Conservation (phyloP, 2,329 filamentous ascomycete genomes). For the Penicillium sp. region DNA sequence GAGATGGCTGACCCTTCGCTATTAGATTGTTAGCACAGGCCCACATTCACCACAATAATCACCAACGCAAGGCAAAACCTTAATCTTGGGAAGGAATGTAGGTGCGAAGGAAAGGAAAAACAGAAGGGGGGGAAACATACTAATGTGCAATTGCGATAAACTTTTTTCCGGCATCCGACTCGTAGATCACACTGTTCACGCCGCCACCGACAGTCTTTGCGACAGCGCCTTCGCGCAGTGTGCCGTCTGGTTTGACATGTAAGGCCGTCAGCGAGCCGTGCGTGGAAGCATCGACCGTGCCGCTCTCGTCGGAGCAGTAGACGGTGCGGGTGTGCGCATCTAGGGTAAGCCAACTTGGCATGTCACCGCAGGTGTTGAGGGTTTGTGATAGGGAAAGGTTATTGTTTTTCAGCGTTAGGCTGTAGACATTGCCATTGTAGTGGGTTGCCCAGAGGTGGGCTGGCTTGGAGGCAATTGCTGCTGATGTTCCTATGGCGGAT, state of each 20-base stretch:
- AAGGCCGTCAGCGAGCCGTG: conserved; percentile 34
- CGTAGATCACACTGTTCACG: conserved; percentile 36
- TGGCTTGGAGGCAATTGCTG: not conserved
- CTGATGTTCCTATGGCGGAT: not conserved
- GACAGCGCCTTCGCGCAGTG: conserved; percentile 22
- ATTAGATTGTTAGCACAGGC: conserved; percentile 4
- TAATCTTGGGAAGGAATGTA: not conserved
- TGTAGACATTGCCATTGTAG: conserved; percentile 25
- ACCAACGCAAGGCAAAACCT: not conserved
- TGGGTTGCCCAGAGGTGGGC: conserved; percentile 23
- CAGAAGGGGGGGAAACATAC: conserved; percentile 31
- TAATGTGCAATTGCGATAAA: conserved; percentile 41
- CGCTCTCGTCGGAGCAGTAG: conserved; percentile 39
- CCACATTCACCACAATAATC: not conserved
- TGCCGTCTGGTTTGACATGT: conserved; percentile 17
- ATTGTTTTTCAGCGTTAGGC: conserved; percentile 12
- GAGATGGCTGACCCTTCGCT: conserved; percentile 35
- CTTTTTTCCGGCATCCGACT: conserved; percentile 21
- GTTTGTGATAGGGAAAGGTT: conserved; percentile 24
- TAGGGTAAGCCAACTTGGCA: conserved; percentile 40
- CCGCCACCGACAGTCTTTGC: conserved; percentile 29
- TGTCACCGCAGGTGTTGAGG: conserved; percentile 32
- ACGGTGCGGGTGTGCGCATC: conserved; percentile 27
- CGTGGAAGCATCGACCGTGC: conserved; percentile 19
- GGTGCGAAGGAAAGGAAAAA: no score